These are phyloP conservation scores for Xerocomus brunneocitrinus DNA, from an alignment of 768 basidiomycete species.

Conservation along the genomic window DNA sequence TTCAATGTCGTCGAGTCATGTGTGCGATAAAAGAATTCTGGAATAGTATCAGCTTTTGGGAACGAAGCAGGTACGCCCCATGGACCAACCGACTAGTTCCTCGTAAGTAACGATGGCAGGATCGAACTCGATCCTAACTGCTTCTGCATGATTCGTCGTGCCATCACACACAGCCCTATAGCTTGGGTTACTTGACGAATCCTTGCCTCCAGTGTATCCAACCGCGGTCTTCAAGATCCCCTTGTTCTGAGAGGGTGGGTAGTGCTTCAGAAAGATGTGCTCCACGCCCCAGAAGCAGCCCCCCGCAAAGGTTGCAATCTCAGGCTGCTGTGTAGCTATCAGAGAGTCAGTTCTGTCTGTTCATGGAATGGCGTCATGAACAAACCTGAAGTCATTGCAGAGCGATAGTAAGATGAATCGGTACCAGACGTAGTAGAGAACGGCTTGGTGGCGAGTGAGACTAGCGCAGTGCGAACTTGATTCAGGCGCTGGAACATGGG, in stretches of 20 bases:
- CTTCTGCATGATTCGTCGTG: conserved; percentile 83
- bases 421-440: conserved; percentile 20
- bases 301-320: conserved; percentile 44
- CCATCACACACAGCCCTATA: conserved; percentile 80
- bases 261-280: conserved; percentile 79
- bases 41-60: neutral
- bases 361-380: neutral
- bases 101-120: conserved; percentile 71
- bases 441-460: conserved; percentile 19
- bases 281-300: conserved; percentile 89
- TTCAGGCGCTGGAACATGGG: conserved; percentile 26
- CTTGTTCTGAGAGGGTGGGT: conserved; percentile 63
- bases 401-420: conserved; percentile 37
- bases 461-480: conserved; percentile 17
- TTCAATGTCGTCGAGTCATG: conserved; percentile 89
- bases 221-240: conserved; percentile 72
- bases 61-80: neutral
- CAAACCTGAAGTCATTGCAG: conserved; percentile 36
- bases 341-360: conserved; percentile 8
- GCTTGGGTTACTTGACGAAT: conserved; percentile 48
- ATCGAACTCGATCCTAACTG: conserved; percentile 83
- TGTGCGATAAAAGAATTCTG: conserved; percentile 92
- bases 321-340: conserved; percentile 41
- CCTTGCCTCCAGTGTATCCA: conserved; percentile 75
- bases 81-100: conserved; percentile 74